These are phyloP conservation scores for Nitzschia sp. DNA, from an alignment of 108 stramenopile genomes.

Conservation along the genomic window DNA sequence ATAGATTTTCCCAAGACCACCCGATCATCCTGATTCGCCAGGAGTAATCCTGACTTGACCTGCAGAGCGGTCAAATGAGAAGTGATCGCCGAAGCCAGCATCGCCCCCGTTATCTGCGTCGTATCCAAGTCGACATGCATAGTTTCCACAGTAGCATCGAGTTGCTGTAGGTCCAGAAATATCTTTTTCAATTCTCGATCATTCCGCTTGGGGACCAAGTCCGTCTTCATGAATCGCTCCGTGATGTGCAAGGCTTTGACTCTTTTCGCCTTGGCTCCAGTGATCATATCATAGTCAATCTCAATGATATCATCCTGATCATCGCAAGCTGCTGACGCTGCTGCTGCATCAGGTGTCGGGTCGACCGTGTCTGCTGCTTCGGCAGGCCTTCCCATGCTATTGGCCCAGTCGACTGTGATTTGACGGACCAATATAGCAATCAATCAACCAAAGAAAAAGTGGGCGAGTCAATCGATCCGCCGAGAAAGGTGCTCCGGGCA, in stretches of 20 bases:
- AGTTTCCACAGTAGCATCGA: conserved; percentile 9
- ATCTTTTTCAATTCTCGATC: conserved; percentile 1
- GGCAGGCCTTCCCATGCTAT: too few species aligned
- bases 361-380: background rate
- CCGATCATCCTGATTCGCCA: conserved; percentile 17
- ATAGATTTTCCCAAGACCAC: conserved; percentile 10
- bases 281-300: conserved; percentile 7
- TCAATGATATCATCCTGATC: conserved; percentile 7
- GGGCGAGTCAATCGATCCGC: too few species aligned
- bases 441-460: too few species aligned
- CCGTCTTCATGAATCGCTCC: conserved; percentile 11
- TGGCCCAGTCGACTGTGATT: too few species aligned
- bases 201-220: background rate
- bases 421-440: too few species aligned
- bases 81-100: conserved; percentile 8
- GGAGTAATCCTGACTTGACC: conserved; percentile 1
- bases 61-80: background rate
- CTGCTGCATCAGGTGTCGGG: background rate
- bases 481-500: too few species aligned
- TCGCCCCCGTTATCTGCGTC: conserved; percentile 2
- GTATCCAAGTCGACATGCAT: conserved; percentile 10
- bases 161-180: background rate
- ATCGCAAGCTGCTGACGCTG: background rate
- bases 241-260: conserved; percentile 6
- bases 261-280: conserved; percentile 11